A percentile compares a stretch with the other conserved stretches of the same genome.
Conservation (phyloP, 1,284 basidiomycete genomes). For the Cutaneotrichosporon mucoides region DNA sequence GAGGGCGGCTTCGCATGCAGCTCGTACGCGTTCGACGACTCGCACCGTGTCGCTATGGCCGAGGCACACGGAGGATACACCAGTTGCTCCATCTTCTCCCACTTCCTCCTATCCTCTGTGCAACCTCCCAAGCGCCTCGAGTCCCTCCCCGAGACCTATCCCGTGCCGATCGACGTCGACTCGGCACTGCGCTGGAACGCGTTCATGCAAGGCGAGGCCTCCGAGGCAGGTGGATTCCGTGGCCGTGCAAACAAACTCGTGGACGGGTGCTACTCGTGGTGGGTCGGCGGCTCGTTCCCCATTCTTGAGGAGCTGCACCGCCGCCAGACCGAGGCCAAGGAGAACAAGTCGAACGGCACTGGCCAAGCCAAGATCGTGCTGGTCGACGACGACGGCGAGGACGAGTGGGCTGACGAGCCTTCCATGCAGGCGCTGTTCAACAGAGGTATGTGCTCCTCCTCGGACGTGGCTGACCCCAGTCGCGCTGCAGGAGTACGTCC, state of each 20-base stretch:
- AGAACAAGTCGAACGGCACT: neutral
- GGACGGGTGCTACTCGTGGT: constrained; percentile 99
- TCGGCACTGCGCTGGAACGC: constrained; percentile 75
- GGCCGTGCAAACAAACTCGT: constrained; percentile 97
- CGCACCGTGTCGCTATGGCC: constrained; percentile 57
- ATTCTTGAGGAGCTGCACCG: constrained; percentile 64
- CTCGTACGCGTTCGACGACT: constrained; percentile 51
- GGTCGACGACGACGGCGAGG: constrained; percentile 27
- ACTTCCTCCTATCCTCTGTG: constrained; percentile 61
- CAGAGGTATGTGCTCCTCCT: constrained; percentile 34
- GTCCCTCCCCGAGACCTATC: constrained; percentile 27
- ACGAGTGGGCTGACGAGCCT: constrained; percentile 25
- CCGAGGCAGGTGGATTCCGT: constrained; percentile 86
- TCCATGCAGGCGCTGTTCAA: constrained; percentile 40
- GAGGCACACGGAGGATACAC: constrained; percentile 99
- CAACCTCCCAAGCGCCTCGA: constrained; percentile 11
- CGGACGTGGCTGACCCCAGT: constrained; percentile 34
- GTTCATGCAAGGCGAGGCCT: constrained; percentile 76
- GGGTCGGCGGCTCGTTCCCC: constrained; percentile 87
- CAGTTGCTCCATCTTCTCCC: constrained; percentile 81
- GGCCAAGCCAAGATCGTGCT: constrained; percentile 6
- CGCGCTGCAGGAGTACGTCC: constrained; percentile 82
- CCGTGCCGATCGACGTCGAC: constrained; percentile 57
- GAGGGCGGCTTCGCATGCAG: constrained; percentile 92
- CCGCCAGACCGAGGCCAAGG: constrained; percentile 29